phyloP scores from a whole-genome alignment of 2,329 filamentous ascomycete species.

The Penicillium crustosum region DNA sequence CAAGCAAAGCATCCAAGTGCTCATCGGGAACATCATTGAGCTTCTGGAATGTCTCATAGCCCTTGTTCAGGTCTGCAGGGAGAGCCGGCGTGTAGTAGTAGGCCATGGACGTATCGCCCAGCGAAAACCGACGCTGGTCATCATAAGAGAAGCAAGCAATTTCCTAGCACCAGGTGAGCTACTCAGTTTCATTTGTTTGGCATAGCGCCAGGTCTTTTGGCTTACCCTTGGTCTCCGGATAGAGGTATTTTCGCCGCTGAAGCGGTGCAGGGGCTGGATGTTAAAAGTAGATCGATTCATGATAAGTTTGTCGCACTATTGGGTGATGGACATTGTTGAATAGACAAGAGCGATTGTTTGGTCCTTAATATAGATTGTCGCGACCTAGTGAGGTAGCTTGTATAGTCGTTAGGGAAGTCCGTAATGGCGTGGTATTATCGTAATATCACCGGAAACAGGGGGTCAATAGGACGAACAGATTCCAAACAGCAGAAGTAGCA shows the following conservation, averaged over 20 bases:
- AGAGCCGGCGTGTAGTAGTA: conserved; percentile 82
- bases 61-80: conserved; percentile 71
- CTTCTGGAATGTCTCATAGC: conserved; percentile 79
- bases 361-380: conserved; percentile 4
- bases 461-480: background rate
- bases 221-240: conserved; percentile 73
- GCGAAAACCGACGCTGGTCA: conserved; percentile 71
- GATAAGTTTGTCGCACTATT: background rate
- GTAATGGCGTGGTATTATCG: background rate
- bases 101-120: conserved; percentile 74
- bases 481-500: background rate
- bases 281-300: conserved; percentile 54
- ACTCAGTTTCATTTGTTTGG: background rate
- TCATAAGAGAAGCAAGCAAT: conserved; percentile 94
- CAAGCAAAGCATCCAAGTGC: conserved; percentile 80
- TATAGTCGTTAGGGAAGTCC: background rate
- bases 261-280: conserved; percentile 69
- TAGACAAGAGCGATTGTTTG: background rate
- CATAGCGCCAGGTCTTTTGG: conserved; percentile 3
- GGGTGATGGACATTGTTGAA: background rate
- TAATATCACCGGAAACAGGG: background rate
- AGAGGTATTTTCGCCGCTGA: conserved; percentile 65
- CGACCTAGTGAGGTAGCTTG: background rate
- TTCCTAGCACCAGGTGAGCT: conserved; percentile 59
- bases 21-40: conserved; percentile 80